Evolutionary conservation across 1,139 yeast genomes (phyloP).

Genomic region (Geotrichum aggregatum): DNA sequence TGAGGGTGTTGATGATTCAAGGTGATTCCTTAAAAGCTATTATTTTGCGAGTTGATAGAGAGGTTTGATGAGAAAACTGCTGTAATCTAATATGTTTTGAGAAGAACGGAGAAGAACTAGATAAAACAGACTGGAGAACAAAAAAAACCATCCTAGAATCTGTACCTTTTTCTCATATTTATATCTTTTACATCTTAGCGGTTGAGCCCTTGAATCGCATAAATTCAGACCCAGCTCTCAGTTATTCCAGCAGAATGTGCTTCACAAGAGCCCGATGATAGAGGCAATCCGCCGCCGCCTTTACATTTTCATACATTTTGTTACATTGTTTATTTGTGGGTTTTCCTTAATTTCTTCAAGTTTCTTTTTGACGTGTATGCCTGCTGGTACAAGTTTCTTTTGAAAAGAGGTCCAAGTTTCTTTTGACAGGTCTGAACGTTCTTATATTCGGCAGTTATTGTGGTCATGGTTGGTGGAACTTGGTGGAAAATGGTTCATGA

Average conservation of each 20-base stretch:
- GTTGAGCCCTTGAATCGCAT: no score
- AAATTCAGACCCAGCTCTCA: no score
- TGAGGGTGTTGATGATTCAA: no score
- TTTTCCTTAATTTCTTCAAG: background rate
- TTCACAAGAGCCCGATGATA: no score
- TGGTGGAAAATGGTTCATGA: no score
- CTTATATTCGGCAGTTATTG: no score
- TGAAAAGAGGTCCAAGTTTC: background rate
- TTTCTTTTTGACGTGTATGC: slow-evolving; percentile 7
- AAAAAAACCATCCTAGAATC: background rate
- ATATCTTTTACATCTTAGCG: no score
- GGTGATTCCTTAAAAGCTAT: no score
- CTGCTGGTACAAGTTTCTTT: no score
- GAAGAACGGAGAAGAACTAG: background rate
- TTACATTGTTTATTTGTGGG: background rate
- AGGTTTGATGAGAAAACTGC: background rate
- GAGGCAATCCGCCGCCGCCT: background rate
- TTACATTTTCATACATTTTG: slow-evolving; percentile 4
- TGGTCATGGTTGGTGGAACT: no score
- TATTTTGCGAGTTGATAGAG: background rate
- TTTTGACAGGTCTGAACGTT: background rate
- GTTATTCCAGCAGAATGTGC: no score
- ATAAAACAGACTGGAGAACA: background rate
- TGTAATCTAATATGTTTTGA: background rate
- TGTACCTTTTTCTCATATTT: no score